These are phyloP conservation scores for Nitzschia sp. DNA, from an alignment of 108 stramenopile genomes.

Conservation along the genomic window DNA sequence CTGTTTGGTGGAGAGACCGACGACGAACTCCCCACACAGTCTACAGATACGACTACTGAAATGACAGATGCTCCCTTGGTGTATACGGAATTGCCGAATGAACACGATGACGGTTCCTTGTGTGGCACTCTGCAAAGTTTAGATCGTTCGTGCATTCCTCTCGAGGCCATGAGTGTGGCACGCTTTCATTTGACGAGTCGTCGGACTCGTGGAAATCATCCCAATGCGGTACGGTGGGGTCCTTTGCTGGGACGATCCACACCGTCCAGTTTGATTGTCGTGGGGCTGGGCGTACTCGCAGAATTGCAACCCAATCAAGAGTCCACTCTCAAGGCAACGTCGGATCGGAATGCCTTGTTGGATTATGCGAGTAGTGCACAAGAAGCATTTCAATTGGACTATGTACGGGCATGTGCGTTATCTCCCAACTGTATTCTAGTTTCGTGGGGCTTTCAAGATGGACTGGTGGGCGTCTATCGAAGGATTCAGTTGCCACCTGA, in stretches of 20 bases:
- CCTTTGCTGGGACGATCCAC: background rate
- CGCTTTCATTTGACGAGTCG: conserved; percentile 49
- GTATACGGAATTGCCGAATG: conserved; percentile 24
- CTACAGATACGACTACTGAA: background rate
- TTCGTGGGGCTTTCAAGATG: conserved; percentile 81
- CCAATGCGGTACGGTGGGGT: conserved; percentile 35
- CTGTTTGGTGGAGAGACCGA: conserved; percentile 20
- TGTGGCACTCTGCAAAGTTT: conserved; percentile 40
- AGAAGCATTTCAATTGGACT: conserved; percentile 38
- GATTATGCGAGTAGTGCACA: conserved; percentile 16
- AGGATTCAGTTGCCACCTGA: conserved; percentile 9
- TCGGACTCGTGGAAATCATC: conserved; percentile 18
- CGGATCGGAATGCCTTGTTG: conserved; percentile 37
- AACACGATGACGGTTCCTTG: conserved; percentile 21
- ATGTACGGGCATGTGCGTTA: conserved; percentile 56
- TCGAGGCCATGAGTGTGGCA: conserved; percentile 52
- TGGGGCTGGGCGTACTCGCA: conserved; percentile 47
- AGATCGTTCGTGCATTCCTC: conserved; percentile 51
- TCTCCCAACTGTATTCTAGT: conserved; percentile 69
- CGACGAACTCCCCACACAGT: background rate
- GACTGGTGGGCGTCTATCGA: conserved; percentile 68
- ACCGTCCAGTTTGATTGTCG: conserved; percentile 16
- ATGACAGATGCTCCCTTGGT: conserved; percentile 15
- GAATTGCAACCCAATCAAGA: conserved; percentile 29
- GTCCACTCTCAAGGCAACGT: conserved; percentile 20